Conservation (phyloP, 768 basidiomycete species). For the Lentinula detonsa region DNA sequence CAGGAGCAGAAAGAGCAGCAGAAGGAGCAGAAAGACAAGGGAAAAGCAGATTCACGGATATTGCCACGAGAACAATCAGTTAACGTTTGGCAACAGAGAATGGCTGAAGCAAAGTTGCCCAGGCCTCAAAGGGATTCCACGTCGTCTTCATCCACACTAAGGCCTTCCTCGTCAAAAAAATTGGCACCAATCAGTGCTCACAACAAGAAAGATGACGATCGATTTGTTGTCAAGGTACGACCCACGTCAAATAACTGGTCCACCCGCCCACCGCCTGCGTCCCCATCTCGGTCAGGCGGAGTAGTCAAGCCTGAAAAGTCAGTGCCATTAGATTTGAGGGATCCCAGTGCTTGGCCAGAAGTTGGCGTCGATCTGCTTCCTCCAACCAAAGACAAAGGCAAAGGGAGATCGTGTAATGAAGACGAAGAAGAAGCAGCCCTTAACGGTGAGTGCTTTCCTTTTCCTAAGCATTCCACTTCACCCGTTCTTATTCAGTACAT, state of each 20-base stretch:
- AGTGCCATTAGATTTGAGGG: background rate
- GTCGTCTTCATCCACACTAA: background rate
- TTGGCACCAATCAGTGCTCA: background rate
- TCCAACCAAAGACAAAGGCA: background rate
- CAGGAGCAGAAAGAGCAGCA: background rate
- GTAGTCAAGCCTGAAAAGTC: background rate
- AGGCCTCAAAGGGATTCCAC: background rate
- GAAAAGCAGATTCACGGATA: background rate
- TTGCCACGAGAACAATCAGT: background rate
- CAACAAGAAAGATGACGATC: background rate
- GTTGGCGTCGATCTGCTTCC: background rate
- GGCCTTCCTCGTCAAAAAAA: background rate
- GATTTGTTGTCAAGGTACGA: background rate
- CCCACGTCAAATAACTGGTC: background rate
- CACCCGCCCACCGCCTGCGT: background rate
- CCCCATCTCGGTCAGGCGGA: background rate
- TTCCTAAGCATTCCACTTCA: background rate
- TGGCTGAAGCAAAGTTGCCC: background rate
- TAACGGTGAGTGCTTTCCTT: background rate
- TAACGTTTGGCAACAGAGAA: conserved; percentile 1
- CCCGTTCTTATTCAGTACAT: background rate
- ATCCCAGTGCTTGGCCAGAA: conserved; percentile 1
- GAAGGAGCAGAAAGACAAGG: background rate
- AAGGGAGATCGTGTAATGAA: background rate
- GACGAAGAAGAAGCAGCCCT: background rate